Percentiles rank a stretch among this genome's conserved stretches.
These are phyloP conservation scores for Suillus variegatus DNA, from an alignment of 768 basidiomycete species.

Conservation along the genomic window DNA sequence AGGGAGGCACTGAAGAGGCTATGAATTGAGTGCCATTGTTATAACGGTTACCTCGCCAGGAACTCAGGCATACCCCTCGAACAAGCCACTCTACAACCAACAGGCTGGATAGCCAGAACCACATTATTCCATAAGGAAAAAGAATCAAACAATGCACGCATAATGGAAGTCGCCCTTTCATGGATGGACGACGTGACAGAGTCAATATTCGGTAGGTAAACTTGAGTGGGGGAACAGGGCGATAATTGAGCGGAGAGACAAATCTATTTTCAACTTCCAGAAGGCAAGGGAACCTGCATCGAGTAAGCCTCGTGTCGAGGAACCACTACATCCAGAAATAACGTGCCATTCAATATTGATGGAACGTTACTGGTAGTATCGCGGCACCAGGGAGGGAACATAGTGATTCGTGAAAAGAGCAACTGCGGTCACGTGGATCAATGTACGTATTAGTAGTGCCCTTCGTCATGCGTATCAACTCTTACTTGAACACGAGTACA, in stretches of 20 bases:
- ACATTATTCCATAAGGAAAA: constrained; percentile 1
- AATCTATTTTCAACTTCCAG: background rate
- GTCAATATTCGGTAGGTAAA: background rate
- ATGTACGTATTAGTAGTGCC: no score
- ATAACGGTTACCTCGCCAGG: background rate
- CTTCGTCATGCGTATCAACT: background rate
- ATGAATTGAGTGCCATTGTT: background rate
- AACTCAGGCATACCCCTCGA: background rate
- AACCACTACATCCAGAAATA: background rate
- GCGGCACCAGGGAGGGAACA: no score
- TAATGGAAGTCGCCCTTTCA: background rate
- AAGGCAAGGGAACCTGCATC: background rate
- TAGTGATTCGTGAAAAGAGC: no score
- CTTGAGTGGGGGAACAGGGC: background rate
- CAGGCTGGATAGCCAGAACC: background rate
- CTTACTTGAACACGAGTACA: background rate
- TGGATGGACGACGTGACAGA: background rate
- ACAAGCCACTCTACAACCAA: constrained; percentile 1
- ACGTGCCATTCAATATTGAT: no score
- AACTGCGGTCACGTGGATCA: no score
- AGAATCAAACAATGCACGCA: constrained; percentile 1
- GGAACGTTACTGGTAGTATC: no score
- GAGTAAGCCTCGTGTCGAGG: background rate
- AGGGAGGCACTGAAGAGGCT: background rate
- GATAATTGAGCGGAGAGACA: background rate